Evolutionary conservation across 1,139 yeast genomes (phyloP).

Genomic region (Candida mesenterica): DNA sequence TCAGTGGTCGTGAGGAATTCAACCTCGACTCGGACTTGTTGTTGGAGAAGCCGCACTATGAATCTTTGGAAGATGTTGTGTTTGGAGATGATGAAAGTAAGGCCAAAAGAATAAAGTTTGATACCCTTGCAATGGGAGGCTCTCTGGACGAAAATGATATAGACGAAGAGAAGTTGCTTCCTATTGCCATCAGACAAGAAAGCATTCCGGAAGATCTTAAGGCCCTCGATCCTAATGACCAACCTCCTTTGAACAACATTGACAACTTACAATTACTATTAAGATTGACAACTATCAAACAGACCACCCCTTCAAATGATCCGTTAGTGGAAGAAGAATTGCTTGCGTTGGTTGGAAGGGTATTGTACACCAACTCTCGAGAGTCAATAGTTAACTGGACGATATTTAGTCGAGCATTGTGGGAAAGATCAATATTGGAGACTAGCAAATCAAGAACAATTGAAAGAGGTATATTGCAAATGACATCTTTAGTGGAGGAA

Average conservation of each 20-base stretch:
- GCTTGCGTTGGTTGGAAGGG: conserved; percentile 68
- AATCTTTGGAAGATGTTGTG: conserved; percentile 54
- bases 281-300: conserved; percentile 61
- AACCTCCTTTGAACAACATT: conserved; percentile 66
- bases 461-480: conserved; percentile 90
- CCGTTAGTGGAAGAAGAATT: conserved; percentile 80
- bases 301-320: conserved; percentile 70
- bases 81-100: conserved; percentile 26
- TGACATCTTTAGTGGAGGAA: conserved; percentile 91
- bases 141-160: conserved; percentile 25
- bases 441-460: conserved; percentile 79
- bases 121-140: conserved; percentile 14
- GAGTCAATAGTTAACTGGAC: conserved; percentile 63
- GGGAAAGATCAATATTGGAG: conserved; percentile 88
- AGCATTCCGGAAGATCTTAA: conserved; percentile 58
- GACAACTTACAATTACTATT: conserved; percentile 74
- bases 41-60: conserved; percentile 71
- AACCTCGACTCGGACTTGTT: conserved; percentile 75
- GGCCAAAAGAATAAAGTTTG: conserved; percentile 44
- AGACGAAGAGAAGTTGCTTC: conserved; percentile 45
- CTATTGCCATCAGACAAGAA: conserved; percentile 60
- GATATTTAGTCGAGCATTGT: conserved; percentile 75
- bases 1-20: conserved; percentile 50
- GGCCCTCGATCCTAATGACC: conserved; percentile 74
- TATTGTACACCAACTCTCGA: conserved; percentile 50